Evolutionary conservation across 163 green algal species (phyloP).

Genomic region (Chlorella variabilis): DNA sequence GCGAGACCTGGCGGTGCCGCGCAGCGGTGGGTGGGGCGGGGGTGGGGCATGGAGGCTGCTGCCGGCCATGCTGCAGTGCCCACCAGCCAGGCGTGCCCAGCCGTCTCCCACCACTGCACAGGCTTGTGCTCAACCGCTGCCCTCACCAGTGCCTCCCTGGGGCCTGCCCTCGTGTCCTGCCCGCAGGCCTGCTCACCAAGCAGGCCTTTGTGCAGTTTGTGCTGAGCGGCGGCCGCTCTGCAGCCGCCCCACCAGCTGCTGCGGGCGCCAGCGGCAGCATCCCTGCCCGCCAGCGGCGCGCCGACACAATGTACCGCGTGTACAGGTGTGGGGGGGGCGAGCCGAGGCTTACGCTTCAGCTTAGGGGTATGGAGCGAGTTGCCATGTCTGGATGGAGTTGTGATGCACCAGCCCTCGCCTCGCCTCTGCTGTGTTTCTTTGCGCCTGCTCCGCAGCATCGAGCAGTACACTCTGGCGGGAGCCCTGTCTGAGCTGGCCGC

Average conservation of each 20-base stretch:
- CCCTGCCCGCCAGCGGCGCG: conserved; percentile 17
- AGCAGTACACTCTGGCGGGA: conserved; percentile 43
- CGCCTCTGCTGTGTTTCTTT: no score
- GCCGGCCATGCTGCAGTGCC: no score
- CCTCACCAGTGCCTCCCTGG: not conserved
- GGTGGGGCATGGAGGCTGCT: no score
- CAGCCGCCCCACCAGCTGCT: not conserved
- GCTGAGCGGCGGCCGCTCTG: conserved; percentile 29
- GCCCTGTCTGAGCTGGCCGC: conserved; percentile 42
- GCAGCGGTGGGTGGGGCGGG: conserved; percentile 19
- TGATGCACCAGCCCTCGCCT: no score
- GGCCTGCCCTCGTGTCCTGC: not conserved
- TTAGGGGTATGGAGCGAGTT: no score
- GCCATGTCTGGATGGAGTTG: no score
- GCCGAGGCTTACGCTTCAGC: no score
- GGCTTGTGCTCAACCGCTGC: not conserved
- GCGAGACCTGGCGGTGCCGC: conserved; percentile 43
- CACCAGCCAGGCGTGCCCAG: no score
- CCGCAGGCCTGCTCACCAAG: conserved; percentile 19
- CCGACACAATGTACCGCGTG: conserved; percentile 47
- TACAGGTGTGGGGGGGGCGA: no score
- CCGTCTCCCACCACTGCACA: no score
- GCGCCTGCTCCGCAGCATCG: no score
- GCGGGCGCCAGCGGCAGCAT: not conserved
- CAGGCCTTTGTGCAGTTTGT: conserved; percentile 57